These are phyloP conservation scores for Cercophora scortea DNA, from an alignment of 495 filamentous ascomycete genomes.

Conservation along the genomic window DNA sequence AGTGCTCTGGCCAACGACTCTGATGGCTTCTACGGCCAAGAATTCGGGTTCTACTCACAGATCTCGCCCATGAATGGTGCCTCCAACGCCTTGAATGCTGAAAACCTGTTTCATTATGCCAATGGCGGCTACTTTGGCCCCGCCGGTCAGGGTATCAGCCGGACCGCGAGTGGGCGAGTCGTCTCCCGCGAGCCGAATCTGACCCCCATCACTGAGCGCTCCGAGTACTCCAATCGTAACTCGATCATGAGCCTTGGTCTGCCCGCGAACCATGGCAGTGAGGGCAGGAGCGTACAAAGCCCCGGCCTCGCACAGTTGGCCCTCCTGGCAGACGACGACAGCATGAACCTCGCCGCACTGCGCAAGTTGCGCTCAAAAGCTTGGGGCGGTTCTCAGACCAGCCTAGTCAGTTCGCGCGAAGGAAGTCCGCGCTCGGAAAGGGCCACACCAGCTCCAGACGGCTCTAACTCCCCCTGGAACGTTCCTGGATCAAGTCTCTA, in stretches of 20 bases:
- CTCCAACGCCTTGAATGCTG: constrained; percentile 22
- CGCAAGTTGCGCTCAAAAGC: constrained; percentile 65
- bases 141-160: constrained; percentile 46
- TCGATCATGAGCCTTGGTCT: constrained; percentile 69
- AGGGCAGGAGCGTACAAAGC: constrained; percentile 29
- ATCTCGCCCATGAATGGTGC: constrained; percentile 21
- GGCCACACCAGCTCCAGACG: constrained; percentile 10
- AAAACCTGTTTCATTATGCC: constrained; percentile 47
- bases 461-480: constrained; percentile 15
- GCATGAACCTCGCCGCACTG: constrained; percentile 61
- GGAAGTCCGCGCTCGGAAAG: constrained; percentile 47
- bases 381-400: constrained; percentile 75
- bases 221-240: constrained; percentile 92
- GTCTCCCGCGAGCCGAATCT: constrained; percentile 80
- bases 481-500: neutral
- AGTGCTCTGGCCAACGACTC: constrained; percentile 86
- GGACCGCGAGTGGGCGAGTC: constrained; percentile 60
- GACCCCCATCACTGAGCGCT: constrained; percentile 93
- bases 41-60: constrained; percentile 94
- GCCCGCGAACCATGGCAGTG: constrained; percentile 38
- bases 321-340: constrained; percentile 57
- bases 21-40: constrained; percentile 90
- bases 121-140: constrained; percentile 91
- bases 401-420: constrained; percentile 51
- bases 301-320: constrained; percentile 67